These are phyloP conservation scores for Hymenoscyphus repandus DNA, from an alignment of 2,329 filamentous ascomycete species.

Conservation along the genomic window DNA sequence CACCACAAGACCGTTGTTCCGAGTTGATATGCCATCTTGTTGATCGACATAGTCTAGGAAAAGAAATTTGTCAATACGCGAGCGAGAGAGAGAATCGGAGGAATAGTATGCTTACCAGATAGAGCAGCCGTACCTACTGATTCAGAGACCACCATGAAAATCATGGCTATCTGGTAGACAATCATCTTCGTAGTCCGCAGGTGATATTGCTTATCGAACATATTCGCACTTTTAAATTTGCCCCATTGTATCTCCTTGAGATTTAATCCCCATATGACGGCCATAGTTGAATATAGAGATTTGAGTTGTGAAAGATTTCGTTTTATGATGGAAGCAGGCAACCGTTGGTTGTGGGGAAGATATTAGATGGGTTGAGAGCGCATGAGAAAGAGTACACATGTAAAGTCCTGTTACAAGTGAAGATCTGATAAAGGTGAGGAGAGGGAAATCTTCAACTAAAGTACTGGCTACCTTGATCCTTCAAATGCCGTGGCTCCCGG, in stretches of 20 bases:
- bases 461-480: no score
- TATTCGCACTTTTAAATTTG: conserved; percentile 52
- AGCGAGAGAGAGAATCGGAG: background rate
- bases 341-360: no score
- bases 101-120: conserved; percentile 37
- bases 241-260: conserved; percentile 51
- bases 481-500: no score
- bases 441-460: no score
- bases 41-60: conserved; percentile 48
- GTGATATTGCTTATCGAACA: conserved; percentile 52
- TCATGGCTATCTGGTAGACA: conserved; percentile 55
- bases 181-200: conserved; percentile 53
- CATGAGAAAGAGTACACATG: no score
- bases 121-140: conserved; percentile 50
- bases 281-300: no score
- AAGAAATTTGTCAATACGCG: background rate
- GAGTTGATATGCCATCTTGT: conserved; percentile 40
- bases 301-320: no score
- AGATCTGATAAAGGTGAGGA: no score
- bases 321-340: no score
- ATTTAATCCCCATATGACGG: conserved; percentile 53
- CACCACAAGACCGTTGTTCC: conserved; percentile 35
- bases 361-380: no score
- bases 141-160: conserved; percentile 51
- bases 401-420: no score